Evolutionary conservation across 805 yeast genomes (phyloP).

Genomic region (Saccharomycopsis amapae): DNA sequence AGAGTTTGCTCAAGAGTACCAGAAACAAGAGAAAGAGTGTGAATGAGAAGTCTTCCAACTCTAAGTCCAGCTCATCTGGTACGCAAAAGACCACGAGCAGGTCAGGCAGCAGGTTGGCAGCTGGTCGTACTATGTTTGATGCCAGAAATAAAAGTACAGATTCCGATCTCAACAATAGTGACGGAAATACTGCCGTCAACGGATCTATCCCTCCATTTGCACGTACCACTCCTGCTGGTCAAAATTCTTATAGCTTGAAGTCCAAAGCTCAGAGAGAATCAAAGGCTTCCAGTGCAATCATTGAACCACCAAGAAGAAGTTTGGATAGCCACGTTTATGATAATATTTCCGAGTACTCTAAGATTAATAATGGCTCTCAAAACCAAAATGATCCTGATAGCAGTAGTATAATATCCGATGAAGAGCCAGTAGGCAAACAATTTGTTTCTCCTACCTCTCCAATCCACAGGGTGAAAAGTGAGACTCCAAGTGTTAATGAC

Average conservation of each 20-base stretch:
- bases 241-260: conserved; percentile 8
- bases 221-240: neutral
- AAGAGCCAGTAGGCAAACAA: conserved; percentile 10
- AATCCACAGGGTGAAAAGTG: neutral
- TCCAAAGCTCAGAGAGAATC: conserved; percentile 10
- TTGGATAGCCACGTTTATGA: conserved; percentile 14
- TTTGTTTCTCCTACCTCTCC: neutral
- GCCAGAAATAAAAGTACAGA: conserved; percentile 6
- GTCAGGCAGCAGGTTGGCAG: conserved; percentile 11
- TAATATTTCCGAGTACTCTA: conserved; percentile 14
- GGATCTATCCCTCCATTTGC: conserved; percentile 8
- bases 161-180: conserved; percentile 1
- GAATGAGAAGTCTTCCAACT: neutral
- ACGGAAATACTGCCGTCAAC: neutral
- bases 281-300: conserved; percentile 10
- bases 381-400: neutral
- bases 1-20: conserved; percentile 17
- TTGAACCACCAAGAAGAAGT: conserved; percentile 10
- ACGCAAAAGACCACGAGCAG: conserved; percentile 6
- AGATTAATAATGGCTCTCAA: neutral
- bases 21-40: conserved; percentile 16
- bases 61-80: neutral
- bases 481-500: neutral
- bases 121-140: conserved; percentile 9
- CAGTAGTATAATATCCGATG: conserved; percentile 11